These are phyloP conservation scores for Fusarium agapanthi DNA, from an alignment of 2,329 filamentous ascomycete species.

Conservation along the genomic window DNA sequence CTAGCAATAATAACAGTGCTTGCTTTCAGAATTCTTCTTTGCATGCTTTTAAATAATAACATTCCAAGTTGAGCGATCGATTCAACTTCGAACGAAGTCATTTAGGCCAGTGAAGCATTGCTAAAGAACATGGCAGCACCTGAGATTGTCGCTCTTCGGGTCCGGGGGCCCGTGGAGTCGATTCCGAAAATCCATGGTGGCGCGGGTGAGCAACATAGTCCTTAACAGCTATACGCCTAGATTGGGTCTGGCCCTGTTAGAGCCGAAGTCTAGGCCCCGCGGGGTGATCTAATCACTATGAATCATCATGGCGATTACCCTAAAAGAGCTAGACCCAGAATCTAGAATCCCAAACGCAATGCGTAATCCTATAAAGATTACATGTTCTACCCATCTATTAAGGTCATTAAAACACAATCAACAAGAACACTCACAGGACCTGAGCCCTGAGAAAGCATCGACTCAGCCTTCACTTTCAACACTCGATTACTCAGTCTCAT, in stretches of 20 bases:
- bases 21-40: rapidly evolving
- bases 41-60: rapidly evolving
- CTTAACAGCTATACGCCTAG: rapidly evolving
- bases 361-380: neutral
- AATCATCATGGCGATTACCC: neutral
- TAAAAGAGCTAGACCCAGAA: neutral
- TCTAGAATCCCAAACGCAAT: rapidly evolving
- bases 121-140: neutral
- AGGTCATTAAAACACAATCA: neutral
- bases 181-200: neutral
- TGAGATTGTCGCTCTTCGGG: neutral
- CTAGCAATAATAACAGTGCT: neutral
- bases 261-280: neutral
- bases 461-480: rapidly evolving
- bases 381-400: neutral
- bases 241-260: rapidly evolving
- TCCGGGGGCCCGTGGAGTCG: neutral
- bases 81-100: rapidly evolving
- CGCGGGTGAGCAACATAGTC: neutral
- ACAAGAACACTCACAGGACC: rapidly evolving
- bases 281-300: constrained; percentile 5
- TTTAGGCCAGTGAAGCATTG: neutral
- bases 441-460: rapidly evolving
- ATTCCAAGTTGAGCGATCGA: rapidly evolving
- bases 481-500: neutral